Conservation (phyloP, 352 stramenopile genomes). For the Thalassiosira mediterranea region DNA sequence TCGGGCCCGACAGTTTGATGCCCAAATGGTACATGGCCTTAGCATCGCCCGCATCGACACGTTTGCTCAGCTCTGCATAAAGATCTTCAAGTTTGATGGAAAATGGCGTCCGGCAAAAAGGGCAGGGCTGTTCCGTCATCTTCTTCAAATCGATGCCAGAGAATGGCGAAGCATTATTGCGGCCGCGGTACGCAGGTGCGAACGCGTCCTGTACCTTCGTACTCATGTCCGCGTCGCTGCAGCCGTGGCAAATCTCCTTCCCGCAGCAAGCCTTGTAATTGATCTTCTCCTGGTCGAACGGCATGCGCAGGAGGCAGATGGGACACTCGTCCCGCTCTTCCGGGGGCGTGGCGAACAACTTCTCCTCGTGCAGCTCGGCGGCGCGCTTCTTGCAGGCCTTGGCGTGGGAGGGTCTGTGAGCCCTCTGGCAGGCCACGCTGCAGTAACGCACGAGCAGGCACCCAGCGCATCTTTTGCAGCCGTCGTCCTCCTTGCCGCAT, state of each 20-base stretch:
- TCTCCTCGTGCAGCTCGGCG: slow-evolving; percentile 8
- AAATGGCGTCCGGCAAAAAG: not conserved
- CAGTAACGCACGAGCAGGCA: slow-evolving; percentile 25
- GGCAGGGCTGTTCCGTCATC: not conserved
- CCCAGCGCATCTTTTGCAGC: slow-evolving; percentile 10
- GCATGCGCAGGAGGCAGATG: slow-evolving; percentile 9
- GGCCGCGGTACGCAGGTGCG: no score
- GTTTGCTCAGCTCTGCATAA: not conserved
- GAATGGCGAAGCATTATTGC: not conserved
- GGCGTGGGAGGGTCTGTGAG: slow-evolving; percentile 10
- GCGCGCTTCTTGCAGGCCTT: slow-evolving; percentile 18
- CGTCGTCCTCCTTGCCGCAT: slow-evolving; percentile 6
- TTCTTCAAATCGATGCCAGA: not conserved
- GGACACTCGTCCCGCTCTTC: slow-evolving; percentile 11
- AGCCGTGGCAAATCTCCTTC: not conserved
- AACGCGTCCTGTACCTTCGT: not conserved
- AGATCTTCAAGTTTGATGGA: not conserved
- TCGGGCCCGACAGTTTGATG: not conserved
- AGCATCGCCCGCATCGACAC: not conserved
- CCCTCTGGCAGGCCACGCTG: slow-evolving; percentile 12
- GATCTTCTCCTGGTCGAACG: not conserved
- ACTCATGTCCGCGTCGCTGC: not conserved
- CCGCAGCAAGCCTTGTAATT: slow-evolving; percentile 3
- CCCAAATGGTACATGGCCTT: not conserved
- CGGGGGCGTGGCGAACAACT: not conserved